phyloP scores from a whole-genome alignment of 202 grass and related monocot species.

The Miscanthus sacchariflorus region DNA sequence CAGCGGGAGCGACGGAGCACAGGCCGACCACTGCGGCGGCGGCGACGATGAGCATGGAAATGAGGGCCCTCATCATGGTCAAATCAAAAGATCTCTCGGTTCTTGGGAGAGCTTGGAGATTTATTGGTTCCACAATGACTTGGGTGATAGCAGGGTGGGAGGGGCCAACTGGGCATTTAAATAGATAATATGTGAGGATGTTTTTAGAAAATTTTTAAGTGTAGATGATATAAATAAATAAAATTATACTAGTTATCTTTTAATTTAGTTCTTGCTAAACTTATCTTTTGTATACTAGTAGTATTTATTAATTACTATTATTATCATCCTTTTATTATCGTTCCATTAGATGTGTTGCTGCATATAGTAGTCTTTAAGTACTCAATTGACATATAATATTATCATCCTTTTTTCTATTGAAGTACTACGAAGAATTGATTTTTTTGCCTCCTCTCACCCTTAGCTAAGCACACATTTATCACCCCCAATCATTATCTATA shows the following conservation, averaged over 20 bases:
- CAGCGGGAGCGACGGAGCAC: neutral
- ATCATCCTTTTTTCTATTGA: neutral
- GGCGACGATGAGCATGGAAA: conserved; percentile 13
- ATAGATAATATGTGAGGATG: neutral
- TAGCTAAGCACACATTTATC: neutral
- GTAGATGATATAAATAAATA: neutral
- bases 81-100: neutral
- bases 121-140: neutral
- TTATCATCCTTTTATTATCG: neutral
- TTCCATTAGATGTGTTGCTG: neutral
- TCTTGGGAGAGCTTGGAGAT: neutral
- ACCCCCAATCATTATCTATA: neutral
- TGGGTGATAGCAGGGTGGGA: neutral
- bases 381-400: neutral
- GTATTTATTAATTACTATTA: neutral
- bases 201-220: neutral
- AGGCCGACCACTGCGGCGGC: neutral
- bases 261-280: neutral
- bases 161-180: neutral
- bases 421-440: neutral
- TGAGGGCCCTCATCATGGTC: conserved; percentile 5
- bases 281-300: neutral
- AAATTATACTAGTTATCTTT: neutral
- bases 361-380: neutral
- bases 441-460: neutral